Conservation (phyloP, 345 rosid genomes). For the Eutrema heterophyllum region DNA sequence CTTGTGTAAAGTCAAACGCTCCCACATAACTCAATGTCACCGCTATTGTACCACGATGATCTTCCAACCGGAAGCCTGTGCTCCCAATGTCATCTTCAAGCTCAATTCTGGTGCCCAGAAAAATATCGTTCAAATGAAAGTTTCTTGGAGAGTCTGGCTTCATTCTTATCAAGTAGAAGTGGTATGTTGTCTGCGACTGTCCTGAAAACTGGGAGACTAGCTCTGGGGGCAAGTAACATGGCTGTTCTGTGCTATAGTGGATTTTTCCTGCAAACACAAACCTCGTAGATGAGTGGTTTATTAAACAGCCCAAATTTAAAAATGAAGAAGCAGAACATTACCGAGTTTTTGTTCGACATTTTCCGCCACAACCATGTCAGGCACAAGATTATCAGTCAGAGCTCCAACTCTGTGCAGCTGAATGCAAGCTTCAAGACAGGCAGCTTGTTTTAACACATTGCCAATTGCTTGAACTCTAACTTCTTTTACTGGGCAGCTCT, state of each 20-base stretch:
- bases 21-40: conserved; percentile 53
- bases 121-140: conserved; percentile 40
- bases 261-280: conserved; percentile 41
- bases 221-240: conserved; percentile 68
- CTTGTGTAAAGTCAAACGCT: conserved; percentile 31
- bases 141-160: conserved; percentile 38
- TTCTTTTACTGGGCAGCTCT: conserved; percentile 52
- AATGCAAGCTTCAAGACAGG: conserved; percentile 85
- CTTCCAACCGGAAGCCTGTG: conserved; percentile 45
- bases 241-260: conserved; percentile 49
- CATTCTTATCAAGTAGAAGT: conserved; percentile 56
- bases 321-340: conserved; percentile 30
- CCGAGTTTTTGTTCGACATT: conserved; percentile 31
- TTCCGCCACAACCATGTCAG: conserved; percentile 63
- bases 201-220: conserved; percentile 36
- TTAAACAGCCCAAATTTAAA: neutral
- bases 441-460: conserved; percentile 51
- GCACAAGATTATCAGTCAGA: conserved; percentile 78
- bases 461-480: conserved; percentile 38
- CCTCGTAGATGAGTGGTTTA: neutral
- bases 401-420: conserved; percentile 63
- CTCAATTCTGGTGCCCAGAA: conserved; percentile 50
- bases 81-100: conserved; percentile 47
- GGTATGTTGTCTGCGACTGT: conserved; percentile 29
- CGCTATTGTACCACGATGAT: conserved; percentile 43